Evolutionary conservation across 352 stramenopile species (phyloP).

Genomic region (Aphanomyces astaci): DNA sequence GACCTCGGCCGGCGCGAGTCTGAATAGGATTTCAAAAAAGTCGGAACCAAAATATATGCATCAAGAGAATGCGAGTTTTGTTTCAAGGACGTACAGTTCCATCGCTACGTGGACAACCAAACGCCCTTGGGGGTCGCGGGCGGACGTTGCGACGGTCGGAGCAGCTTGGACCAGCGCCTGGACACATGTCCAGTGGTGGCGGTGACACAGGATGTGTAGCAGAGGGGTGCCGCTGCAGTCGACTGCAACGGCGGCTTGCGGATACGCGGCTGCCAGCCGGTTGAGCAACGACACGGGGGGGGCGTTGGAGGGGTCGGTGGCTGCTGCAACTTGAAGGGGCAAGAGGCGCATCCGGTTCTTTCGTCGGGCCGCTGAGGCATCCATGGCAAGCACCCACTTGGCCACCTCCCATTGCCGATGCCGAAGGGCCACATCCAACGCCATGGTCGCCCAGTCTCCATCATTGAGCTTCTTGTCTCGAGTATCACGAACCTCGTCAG

Average conservation of each 20-base stretch:
- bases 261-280: not conserved
- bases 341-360: slow-evolving; percentile 10
- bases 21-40: not conserved
- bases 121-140: not conserved
- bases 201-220: slow-evolving; percentile 14
- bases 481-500: too few relatives aligned
- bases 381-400: not conserved
- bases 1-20: slow-evolving; percentile 1
- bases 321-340: slow-evolving; percentile 13
- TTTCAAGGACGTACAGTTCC: not conserved
- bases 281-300: slow-evolving; percentile 14
- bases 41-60: not conserved
- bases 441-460: not conserved
- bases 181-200: slow-evolving; percentile 10
- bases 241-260: not conserved
- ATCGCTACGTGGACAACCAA: not conserved
- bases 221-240: slow-evolving; percentile 12
- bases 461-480: not conserved
- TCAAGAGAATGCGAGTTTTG: not conserved
- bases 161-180: not conserved
- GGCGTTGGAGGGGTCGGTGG: not conserved
- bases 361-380: not conserved
- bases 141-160: not conserved
- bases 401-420: slow-evolving; percentile 17
- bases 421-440: not conserved